These are phyloP conservation scores for Juncus inflexus DNA, from an alignment of 176 grass and related monocot genomes.

Conservation along the genomic window DNA sequence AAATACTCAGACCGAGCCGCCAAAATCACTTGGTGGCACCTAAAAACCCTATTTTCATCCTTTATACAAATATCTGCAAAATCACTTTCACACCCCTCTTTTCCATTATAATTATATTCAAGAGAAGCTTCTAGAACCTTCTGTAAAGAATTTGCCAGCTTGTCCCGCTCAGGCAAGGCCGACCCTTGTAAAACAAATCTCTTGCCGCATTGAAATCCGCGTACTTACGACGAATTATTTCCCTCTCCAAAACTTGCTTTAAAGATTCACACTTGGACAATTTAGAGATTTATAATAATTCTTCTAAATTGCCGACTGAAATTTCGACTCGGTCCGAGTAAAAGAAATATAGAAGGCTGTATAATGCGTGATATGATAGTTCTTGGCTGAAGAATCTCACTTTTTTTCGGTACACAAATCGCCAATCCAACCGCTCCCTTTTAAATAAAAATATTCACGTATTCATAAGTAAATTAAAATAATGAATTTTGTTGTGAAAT, in stretches of 20 bases:
- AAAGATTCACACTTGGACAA: slow-evolving; percentile 67
- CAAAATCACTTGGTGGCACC: slow-evolving; percentile 80
- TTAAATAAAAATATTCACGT: slow-evolving; percentile 19
- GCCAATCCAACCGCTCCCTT: slow-evolving; percentile 98
- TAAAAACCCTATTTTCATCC: slow-evolving; percentile 64
- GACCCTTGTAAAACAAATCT: slow-evolving; percentile 61
- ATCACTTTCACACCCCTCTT: slow-evolving; percentile 30
- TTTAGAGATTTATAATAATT: slow-evolving; percentile 65
- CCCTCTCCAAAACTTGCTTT: slow-evolving; percentile 61
- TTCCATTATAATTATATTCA: slow-evolving; percentile 37
- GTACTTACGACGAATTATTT: slow-evolving; percentile 57
- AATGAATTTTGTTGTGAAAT: not conserved
- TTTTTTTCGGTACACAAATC: slow-evolving; percentile 90
- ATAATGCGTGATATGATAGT: slow-evolving; percentile 74
- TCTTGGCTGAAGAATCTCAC: slow-evolving; percentile 86
- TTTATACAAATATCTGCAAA: slow-evolving; percentile 76
- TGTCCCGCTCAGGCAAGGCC: slow-evolving; percentile 60
- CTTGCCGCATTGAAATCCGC: slow-evolving; percentile 54
- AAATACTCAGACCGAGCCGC: slow-evolving; percentile 97
- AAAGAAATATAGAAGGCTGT: slow-evolving; percentile 96
- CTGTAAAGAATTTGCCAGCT: slow-evolving; percentile 50
- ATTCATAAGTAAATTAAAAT: not conserved
- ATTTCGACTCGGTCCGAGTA: slow-evolving; percentile 87
- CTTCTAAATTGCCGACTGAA: slow-evolving; percentile 72
- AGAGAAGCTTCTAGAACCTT: slow-evolving; percentile 55